A percentile compares a stretch with the other conserved stretches of the same genome.
phyloP scores from a whole-genome alignment of 2,329 filamentous ascomycete species.

The Neocatenulostroma microsporum region DNA sequence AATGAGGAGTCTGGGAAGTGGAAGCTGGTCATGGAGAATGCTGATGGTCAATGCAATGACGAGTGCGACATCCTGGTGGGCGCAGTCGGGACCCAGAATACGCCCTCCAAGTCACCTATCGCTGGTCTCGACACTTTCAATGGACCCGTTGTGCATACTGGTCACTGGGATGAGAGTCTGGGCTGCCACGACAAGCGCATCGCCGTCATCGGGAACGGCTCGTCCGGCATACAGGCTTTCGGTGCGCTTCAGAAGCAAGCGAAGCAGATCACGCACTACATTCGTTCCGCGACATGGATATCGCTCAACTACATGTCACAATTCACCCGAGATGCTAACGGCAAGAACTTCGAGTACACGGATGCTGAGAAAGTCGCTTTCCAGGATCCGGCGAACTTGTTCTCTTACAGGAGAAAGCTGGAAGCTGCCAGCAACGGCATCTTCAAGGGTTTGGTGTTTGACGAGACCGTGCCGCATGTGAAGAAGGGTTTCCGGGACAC shows the following conservation, averaged over 20 bases:
- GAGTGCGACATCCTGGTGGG: conserved; percentile 33
- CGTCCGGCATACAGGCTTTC: conserved; percentile 34
- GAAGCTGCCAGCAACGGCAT: conserved; percentile 32
- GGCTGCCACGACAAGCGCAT: conserved; percentile 24
- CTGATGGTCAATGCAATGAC: conserved; percentile 20
- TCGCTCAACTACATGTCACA: conserved; percentile 21
- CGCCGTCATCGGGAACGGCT: conserved; percentile 28
- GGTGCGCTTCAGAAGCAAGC: conserved; percentile 30
- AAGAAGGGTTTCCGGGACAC: conserved; percentile 4
- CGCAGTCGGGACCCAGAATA: too few relatives aligned
- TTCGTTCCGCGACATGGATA: conserved; percentile 34
- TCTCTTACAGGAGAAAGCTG: conserved; percentile 38
- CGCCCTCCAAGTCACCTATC: conserved; percentile 31
- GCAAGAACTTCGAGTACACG: too few relatives aligned
- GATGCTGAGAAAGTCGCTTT: conserved; percentile 24
- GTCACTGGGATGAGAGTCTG: conserved; percentile 24
- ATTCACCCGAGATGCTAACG: too few relatives aligned
- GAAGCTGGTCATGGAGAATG: conserved; percentile 27
- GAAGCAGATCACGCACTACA: conserved; percentile 27
- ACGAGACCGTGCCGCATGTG: not conserved
- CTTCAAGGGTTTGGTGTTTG: conserved; percentile 18
- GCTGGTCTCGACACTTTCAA: conserved; percentile 28
- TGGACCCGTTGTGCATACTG: conserved; percentile 30
- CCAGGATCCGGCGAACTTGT: conserved; percentile 34
- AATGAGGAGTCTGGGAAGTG: conserved; percentile 31